A percentile compares a stretch with the other conserved stretches of the same genome.
Conservation (phyloP, 129 eudicot species). For the Ambrosia trifida region DNA sequence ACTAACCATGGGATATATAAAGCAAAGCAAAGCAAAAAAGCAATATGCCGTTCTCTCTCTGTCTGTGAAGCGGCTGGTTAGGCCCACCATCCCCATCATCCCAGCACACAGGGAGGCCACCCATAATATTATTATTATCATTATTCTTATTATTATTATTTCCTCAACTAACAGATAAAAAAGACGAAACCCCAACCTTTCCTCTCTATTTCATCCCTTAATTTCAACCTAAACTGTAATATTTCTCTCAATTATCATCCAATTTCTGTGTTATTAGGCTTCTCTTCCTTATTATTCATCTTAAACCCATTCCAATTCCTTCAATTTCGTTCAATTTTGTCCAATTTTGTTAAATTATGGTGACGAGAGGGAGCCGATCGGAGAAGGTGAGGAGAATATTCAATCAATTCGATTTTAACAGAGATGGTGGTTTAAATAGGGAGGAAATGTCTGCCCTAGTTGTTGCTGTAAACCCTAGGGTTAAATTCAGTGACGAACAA, state of each 20-base stretch:
- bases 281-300: background rate
- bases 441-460: slow-evolving; percentile 90
- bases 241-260: slow-evolving; percentile 17
- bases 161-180: slow-evolving; percentile 20
- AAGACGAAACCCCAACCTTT: background rate
- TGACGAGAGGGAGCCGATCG: slow-evolving; percentile 77
- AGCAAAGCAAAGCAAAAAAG: background rate
- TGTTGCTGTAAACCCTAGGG: slow-evolving; percentile 95
- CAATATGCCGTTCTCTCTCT: slow-evolving; percentile 2
- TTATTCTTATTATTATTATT: background rate
- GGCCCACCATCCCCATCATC: slow-evolving; percentile 39
- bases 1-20: background rate
- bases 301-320: slow-evolving; percentile 19
- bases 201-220: background rate
- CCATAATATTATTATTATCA: background rate
- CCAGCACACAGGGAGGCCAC: slow-evolving; percentile 33
- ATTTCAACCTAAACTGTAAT: background rate
- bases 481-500: slow-evolving; percentile 85
- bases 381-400: slow-evolving; percentile 81
- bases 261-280: slow-evolving; percentile 2
- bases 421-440: slow-evolving; percentile 76
- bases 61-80: slow-evolving; percentile 18
- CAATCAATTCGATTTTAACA: slow-evolving; percentile 74
- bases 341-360: slow-evolving; percentile 38
- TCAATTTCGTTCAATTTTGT: background rate